These are phyloP conservation scores for Candida succiphila DNA, from an alignment of 805 yeast species.

Conservation along the genomic window DNA sequence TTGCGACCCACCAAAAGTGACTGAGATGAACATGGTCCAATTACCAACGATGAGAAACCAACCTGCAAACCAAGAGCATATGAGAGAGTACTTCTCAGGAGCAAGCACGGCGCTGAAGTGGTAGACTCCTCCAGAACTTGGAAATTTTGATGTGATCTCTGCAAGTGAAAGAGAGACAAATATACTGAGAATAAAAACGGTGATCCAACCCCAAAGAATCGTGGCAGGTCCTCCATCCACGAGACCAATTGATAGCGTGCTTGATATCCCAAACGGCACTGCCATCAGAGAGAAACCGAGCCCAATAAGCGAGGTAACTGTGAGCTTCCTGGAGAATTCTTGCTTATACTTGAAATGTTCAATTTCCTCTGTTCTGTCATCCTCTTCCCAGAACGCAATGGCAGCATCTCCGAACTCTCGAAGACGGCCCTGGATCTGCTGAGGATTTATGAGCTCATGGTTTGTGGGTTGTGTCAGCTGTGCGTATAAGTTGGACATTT, in stretches of 20 bases:
- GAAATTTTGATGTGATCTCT: constrained; percentile 70
- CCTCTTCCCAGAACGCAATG: constrained; percentile 25
- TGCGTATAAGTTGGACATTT: too few relatives aligned
- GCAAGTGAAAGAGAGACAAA: constrained; percentile 64
- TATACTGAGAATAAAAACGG: constrained; percentile 53
- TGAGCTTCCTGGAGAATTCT: constrained; percentile 56
- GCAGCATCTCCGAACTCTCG: constrained; percentile 18
- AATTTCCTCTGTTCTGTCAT: constrained; percentile 42
- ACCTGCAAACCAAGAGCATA: constrained; percentile 70
- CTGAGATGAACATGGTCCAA: constrained; percentile 68
- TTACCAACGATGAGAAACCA: constrained; percentile 69
- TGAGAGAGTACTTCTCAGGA: constrained; percentile 41
- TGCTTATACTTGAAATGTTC: constrained; percentile 71
- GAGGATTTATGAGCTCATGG: background rate
- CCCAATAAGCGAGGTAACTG: constrained; percentile 64
- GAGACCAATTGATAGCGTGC: constrained; percentile 62
- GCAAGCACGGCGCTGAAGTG: constrained; percentile 70
- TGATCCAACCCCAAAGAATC: constrained; percentile 63
- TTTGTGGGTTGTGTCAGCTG: too few relatives aligned
- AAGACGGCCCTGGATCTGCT: constrained; percentile 10
- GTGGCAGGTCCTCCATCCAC: constrained; percentile 74
- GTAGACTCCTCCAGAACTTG: constrained; percentile 68
- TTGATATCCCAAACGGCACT: constrained; percentile 69
- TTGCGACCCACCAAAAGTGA: constrained; percentile 69
- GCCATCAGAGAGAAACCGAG: constrained; percentile 76